These are phyloP conservation scores for Coccomyxa sp. DNA, from an alignment of 139 green algal genomes.

Conservation along the genomic window DNA sequence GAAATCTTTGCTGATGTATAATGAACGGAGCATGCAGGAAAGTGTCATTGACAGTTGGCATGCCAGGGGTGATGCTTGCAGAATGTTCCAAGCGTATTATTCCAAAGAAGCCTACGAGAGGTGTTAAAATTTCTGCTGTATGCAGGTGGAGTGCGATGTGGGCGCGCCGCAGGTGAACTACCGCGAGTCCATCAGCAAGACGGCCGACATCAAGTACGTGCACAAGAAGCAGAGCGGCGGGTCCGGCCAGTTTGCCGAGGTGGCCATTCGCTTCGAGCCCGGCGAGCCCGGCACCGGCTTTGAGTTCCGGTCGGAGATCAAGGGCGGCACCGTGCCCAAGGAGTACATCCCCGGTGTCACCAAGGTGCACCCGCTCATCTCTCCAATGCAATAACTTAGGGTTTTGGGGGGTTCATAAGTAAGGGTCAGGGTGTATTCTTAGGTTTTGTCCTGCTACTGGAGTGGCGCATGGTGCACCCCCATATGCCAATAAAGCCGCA, in stretches of 20 bases:
- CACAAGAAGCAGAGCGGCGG: slow-evolving; percentile 99
- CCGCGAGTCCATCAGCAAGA: slow-evolving; percentile 87
- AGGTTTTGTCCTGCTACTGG: background rate
- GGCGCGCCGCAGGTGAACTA: slow-evolving; percentile 98
- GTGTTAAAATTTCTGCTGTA: too few species aligned
- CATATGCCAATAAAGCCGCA: too few species aligned
- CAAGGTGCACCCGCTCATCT: slow-evolving; percentile 50
- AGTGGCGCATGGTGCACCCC: too few species aligned
- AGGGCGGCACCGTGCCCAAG: slow-evolving; percentile 80
- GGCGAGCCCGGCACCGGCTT: slow-evolving; percentile 92
- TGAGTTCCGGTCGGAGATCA: slow-evolving; percentile 94
- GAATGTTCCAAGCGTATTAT: too few species aligned
- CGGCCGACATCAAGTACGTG: slow-evolving; percentile 80
- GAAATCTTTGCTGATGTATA: too few species aligned
- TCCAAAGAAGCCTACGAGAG: too few species aligned
- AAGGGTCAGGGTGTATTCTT: too few species aligned
- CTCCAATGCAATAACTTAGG: background rate
- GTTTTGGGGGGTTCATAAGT: too few species aligned
- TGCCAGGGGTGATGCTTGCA: too few species aligned
- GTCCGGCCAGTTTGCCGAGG: slow-evolving; percentile 94
- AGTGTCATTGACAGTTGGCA: too few species aligned
- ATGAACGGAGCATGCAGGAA: too few species aligned
- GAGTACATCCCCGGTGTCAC: slow-evolving; percentile 97
- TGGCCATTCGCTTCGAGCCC: slow-evolving; percentile 94
- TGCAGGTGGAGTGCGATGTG: slow-evolving; percentile 79